phyloP scores from a whole-genome alignment of 129 eudicot species.

The Artemisia annua region DNA sequence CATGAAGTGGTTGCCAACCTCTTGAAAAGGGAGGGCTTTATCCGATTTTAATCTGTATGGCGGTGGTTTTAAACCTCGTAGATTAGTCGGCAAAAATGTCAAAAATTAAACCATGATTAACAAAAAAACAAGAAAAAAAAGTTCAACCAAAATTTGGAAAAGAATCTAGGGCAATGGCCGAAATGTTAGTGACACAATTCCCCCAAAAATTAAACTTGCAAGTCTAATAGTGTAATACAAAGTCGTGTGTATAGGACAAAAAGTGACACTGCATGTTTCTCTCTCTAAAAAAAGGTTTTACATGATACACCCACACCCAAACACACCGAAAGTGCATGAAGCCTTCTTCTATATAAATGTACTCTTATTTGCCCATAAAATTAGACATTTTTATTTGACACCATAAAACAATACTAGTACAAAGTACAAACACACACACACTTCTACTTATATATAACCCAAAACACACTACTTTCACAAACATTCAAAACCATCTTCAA shows the following conservation, averaged over 20 bases:
- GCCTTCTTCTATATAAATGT: constrained; percentile 22
- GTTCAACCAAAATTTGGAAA: no score
- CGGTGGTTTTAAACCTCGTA: no score
- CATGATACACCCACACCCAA: background rate
- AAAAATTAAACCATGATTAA: no score
- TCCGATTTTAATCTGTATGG: no score
- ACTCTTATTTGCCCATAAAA: constrained; percentile 3
- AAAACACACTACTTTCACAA: background rate
- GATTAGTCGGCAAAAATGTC: no score
- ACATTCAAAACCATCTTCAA: background rate
- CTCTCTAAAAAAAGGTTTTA: background rate
- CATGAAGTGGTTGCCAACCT: no score
- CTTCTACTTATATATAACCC: background rate
- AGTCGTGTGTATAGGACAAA: background rate
- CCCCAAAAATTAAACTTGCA: no score
- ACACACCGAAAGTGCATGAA: constrained; percentile 30
- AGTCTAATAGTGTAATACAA: background rate
- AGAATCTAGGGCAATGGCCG: no score
- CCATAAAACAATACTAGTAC: constrained; percentile 4
- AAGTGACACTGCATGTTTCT: background rate
- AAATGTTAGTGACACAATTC: no score
- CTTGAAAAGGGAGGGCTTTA: no score
- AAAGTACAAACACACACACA: constrained; percentile 16
- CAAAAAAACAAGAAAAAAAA: no score
- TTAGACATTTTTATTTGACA: constrained; percentile 23